These are phyloP conservation scores for Pythium brassicae DNA, from an alignment of 352 stramenopile genomes.

Conservation along the genomic window DNA sequence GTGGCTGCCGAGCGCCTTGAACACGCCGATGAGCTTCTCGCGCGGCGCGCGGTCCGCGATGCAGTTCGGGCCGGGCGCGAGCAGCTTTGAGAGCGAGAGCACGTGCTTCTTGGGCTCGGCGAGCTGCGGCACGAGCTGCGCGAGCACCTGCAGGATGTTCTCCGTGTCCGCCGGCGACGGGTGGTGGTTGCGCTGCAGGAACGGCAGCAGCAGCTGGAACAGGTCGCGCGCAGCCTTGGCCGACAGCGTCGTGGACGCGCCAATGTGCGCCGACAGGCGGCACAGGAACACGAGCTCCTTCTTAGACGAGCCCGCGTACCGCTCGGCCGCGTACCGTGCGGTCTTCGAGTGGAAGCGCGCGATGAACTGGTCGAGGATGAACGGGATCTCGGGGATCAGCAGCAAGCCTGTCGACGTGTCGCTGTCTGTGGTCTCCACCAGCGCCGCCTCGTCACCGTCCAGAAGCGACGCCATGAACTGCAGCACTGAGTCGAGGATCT, in stretches of 20 bases:
- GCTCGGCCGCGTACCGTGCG: conserved; percentile 65
- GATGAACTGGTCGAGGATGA: conserved; percentile 78
- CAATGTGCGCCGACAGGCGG: conserved; percentile 63
- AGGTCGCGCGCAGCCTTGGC: conserved; percentile 55
- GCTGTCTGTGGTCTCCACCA: conserved; percentile 20
- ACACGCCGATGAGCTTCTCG: conserved; percentile 64
- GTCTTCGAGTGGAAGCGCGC: conserved; percentile 77
- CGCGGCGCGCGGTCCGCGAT: conserved; percentile 57
- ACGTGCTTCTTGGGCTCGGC: conserved; percentile 72
- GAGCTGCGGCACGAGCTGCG: conserved; percentile 73
- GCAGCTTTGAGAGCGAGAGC: conserved; percentile 64
- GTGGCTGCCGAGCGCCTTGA: conserved; percentile 56
- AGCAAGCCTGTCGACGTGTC: conserved; percentile 7
- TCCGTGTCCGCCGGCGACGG: conserved; percentile 71
- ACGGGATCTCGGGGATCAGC: conserved; percentile 74
- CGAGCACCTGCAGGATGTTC: conserved; percentile 73
- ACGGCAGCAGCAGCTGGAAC: conserved; percentile 83
- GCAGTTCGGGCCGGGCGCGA: conserved; percentile 72
- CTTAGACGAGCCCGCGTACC: conserved; percentile 74
- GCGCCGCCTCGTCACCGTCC: conserved; percentile 55
- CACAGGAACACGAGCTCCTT: conserved; percentile 83
- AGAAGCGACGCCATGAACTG: conserved; percentile 77
- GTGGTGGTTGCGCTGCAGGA: conserved; percentile 79
- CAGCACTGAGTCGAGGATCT: conserved; percentile 67
- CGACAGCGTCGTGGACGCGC: conserved; percentile 13